Conservation (phyloP, 768 basidiomycete genomes). For the Lactifluus subvellereus region DNA sequence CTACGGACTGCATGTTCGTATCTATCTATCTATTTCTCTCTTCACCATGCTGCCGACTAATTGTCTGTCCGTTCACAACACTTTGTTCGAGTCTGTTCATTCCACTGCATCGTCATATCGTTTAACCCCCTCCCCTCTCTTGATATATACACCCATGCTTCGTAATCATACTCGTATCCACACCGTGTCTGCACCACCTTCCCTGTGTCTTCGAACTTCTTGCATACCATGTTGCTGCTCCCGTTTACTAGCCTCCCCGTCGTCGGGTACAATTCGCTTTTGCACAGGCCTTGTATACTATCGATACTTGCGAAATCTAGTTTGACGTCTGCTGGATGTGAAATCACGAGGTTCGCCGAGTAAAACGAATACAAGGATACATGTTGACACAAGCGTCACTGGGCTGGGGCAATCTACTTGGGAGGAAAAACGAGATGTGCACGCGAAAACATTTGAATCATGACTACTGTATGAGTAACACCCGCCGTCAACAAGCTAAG, state of each 20-base stretch:
- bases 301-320: slow-evolving; percentile 24
- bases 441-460: slow-evolving; percentile 13
- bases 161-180: slow-evolving; percentile 28
- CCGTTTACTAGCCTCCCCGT: slow-evolving; percentile 28
- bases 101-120: slow-evolving; percentile 21
- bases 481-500: not conserved
- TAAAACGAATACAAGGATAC: slow-evolving; percentile 21
- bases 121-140: slow-evolving; percentile 16
- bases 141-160: slow-evolving; percentile 24
- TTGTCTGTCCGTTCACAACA: slow-evolving; percentile 22
- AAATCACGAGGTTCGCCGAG: slow-evolving; percentile 1
- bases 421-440: slow-evolving; percentile 5
- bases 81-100: slow-evolving; percentile 14
- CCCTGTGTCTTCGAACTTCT: slow-evolving; percentile 26
- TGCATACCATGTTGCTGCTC: slow-evolving; percentile 30
- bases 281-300: slow-evolving; percentile 30
- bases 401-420: slow-evolving; percentile 8
- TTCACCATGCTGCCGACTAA: slow-evolving; percentile 19
- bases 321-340: slow-evolving; percentile 17
- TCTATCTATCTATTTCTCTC: slow-evolving; percentile 22
- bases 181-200: slow-evolving; percentile 24
- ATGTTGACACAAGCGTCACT: slow-evolving; percentile 16
- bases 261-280: slow-evolving; percentile 28
- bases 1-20: slow-evolving; percentile 20
- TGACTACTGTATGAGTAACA: not conserved